Evolutionary conservation across 176 grass and related monocot genomes (phyloP), one percentile per base, ranked within the genome.

Genomic region (Cymbopogon citratus): DNA sequence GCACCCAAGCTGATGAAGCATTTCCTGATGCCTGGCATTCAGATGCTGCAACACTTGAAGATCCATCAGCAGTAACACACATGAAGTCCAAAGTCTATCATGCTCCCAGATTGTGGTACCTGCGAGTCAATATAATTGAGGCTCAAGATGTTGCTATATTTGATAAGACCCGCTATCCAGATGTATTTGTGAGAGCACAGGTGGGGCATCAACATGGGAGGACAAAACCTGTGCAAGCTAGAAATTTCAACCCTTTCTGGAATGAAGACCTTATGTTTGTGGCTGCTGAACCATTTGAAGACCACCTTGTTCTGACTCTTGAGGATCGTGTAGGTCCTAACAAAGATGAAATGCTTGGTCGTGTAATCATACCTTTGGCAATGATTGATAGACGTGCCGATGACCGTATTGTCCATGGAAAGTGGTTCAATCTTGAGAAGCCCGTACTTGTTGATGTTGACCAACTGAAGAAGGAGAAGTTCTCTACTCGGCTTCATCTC

Each of bases 231-330:
- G 84, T 86, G 77, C 91, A 91, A 54, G 91, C 96, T 43, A 86
- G 93, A 78, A 89, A 91, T 76, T 89, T 88, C 48, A 99, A 91
- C 74, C 93, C 93, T 12, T 82, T 95, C 41, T 99, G 96, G 96
- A 99, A 99, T 66, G 93, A 99, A 85, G 93, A 95, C 40, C 83
- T 91, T 76, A 90, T 99, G 96, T 93, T 99, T 95, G 93, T 99
- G 73, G 91, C 87, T 71, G 92, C 96, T 40, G 93, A 99, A 80
- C 96, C 96, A 29, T 99, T 95, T 66, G 93, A 99, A 70, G 96
- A 99, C 77, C 89, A 93, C 84, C 93, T 99, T 84, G 71, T 99
- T 77, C 85, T 99, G 44, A 91, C 96, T 3, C 87, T 99, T 57
- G 93, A 95, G 87, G 93, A 99, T 73, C 87, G 87, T 71, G 89